A percentile compares a stretch with the other conserved stretches of the same genome.
phyloP scores from a whole-genome alignment of 371 early-diverging fungal species.

The Mucor indicus region DNA sequence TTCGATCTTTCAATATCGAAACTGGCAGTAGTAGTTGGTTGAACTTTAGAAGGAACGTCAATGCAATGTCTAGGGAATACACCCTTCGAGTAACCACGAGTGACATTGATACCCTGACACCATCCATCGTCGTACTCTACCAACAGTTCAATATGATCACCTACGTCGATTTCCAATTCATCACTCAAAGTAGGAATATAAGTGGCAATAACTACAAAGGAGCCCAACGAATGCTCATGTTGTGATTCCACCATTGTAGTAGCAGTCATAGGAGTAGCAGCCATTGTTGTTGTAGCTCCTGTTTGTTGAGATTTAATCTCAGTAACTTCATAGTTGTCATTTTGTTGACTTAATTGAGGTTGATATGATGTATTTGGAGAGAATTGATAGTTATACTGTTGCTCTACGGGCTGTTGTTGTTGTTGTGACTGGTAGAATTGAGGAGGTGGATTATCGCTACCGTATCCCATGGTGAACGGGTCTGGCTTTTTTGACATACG shows the following conservation, averaged over 20 bases:
- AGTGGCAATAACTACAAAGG: constrained; percentile 38
- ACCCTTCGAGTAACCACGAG: constrained; percentile 44
- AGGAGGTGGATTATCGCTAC: constrained; percentile 9
- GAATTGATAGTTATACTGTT: too few relatives aligned
- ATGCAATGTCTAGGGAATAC: constrained; percentile 59
- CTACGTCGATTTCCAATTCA: constrained; percentile 53
- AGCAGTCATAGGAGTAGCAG: background rate
- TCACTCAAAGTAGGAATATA: constrained; percentile 57
- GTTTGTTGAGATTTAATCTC: background rate
- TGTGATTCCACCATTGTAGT: background rate
- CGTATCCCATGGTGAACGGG: constrained; percentile 20
- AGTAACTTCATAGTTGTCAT: constrained; percentile 1
- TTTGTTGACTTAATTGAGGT: background rate
- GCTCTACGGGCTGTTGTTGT: too few relatives aligned
- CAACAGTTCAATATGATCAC: constrained; percentile 54
- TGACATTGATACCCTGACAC: constrained; percentile 53
- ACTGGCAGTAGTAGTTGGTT: background rate
- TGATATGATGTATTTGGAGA: too few relatives aligned
- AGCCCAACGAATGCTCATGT: constrained; percentile 17
- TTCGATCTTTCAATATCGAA: constrained; percentile 18
- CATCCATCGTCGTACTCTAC: constrained; percentile 64
- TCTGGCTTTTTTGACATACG: background rate
- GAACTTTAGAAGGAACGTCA: constrained; percentile 14
- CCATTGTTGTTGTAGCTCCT: background rate
- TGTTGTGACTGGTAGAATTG: constrained; percentile 1